Conservation (phyloP, 345 rosid species). For the Diplotaxis tenuifolia region DNA sequence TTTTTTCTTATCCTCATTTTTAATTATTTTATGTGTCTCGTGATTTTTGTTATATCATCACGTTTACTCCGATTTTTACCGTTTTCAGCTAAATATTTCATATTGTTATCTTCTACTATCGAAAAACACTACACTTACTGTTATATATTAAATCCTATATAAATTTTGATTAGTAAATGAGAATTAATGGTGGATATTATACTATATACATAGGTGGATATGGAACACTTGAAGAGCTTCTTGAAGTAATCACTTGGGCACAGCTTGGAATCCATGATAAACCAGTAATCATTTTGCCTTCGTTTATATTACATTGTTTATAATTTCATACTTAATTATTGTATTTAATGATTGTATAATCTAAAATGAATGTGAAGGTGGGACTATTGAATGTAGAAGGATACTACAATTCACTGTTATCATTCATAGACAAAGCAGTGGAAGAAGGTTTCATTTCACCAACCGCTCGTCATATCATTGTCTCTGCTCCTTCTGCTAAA, state of each 20-base stretch:
- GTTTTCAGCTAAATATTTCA: not conserved
- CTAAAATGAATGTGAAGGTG: conserved; percentile 45
- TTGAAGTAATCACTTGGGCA: conserved; percentile 85
- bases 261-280: conserved; percentile 85
- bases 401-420: conserved; percentile 65
- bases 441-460: conserved; percentile 79
- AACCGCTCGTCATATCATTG: conserved; percentile 72
- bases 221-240: conserved; percentile 82
- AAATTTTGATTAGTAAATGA: not conserved
- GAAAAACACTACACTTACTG: not conserved
- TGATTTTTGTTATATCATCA: not conserved
- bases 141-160: too few relatives aligned
- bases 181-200: not conserved
- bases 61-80: not conserved
- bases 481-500: conserved; percentile 62
- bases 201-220: conserved; percentile 54
- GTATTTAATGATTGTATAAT: not conserved
- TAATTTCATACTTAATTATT: not conserved
- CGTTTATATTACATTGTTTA: conserved; percentile 6
- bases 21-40: not conserved
- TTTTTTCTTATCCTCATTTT: conserved; percentile 11
- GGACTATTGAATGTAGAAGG: conserved; percentile 82
- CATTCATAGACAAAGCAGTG: conserved; percentile 73
- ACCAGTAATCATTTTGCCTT: conserved; percentile 52
- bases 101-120: not conserved